Conservation (phyloP, 2,329 filamentous ascomycete genomes). For the Nemania diffusa region DNA sequence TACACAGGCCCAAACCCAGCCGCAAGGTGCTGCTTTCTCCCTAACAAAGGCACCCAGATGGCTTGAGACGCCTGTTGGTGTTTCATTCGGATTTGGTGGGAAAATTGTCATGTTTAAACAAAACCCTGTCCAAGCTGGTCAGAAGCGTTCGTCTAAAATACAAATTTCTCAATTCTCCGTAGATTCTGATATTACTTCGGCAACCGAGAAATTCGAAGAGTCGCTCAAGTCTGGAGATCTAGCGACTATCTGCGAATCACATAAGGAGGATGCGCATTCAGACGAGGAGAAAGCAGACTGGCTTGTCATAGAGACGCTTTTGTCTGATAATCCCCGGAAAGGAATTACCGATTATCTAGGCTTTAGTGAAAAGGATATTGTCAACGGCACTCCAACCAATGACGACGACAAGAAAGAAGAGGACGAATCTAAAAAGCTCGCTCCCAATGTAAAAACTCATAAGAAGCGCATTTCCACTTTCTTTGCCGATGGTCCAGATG, state of each 20-base stretch:
- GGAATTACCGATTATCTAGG: conserved; percentile 90
- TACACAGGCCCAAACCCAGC: conserved; percentile 88
- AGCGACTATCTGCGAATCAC: conserved; percentile 79
- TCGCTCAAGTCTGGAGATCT: conserved; percentile 83
- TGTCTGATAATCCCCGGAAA: conserved; percentile 84
- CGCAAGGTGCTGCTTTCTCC: conserved; percentile 89
- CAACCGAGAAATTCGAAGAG: conserved; percentile 87
- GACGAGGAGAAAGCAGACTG: conserved; percentile 97
- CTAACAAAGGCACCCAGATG: conserved; percentile 87
- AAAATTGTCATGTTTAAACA: conserved; percentile 83
- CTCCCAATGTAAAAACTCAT: conserved; percentile 50
- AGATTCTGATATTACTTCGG: conserved; percentile 83
- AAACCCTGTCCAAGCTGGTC: conserved; percentile 67
- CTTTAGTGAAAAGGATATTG: conserved; percentile 72
- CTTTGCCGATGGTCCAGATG: conserved; percentile 75
- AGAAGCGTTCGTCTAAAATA: conserved; percentile 78
- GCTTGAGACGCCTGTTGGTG: conserved; percentile 85
- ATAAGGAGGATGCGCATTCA: conserved; percentile 77
- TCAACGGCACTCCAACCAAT: conserved; percentile 59
- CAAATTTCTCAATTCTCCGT: conserved; percentile 88
- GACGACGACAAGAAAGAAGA: conserved; percentile 50
- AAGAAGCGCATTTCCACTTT: conserved; percentile 78
- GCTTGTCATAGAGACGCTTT: conserved; percentile 90
- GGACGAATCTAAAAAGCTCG: conserved; percentile 60
- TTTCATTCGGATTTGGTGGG: conserved; percentile 94